Percentiles rank a stretch among this genome's conserved stretches.
phyloP scores from a whole-genome alignment of 495 filamentous ascomycete genomes.

The Entonaema liquescens region DNA sequence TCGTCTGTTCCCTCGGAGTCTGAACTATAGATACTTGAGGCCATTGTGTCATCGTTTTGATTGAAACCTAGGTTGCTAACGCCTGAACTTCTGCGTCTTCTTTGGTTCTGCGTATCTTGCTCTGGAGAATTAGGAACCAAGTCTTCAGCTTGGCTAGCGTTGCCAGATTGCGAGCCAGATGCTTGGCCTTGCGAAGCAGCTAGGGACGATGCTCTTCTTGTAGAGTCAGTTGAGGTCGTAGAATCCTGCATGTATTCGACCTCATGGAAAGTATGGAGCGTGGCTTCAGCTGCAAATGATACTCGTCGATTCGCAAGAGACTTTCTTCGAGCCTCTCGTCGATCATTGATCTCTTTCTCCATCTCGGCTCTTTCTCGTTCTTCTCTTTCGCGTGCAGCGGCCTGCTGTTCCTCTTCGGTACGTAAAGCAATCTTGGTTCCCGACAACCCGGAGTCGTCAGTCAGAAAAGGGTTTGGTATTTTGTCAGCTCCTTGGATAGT shows the following conservation, averaged over 20 bases:
- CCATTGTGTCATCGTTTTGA: conserved; percentile 70
- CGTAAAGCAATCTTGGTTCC: conserved; percentile 62
- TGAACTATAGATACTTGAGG: conserved; percentile 81
- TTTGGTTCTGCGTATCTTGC: conserved; percentile 71
- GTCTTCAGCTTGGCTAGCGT: conserved; percentile 68
- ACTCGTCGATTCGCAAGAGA: conserved; percentile 93
- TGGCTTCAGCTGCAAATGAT: conserved; percentile 97
- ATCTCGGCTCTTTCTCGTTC: conserved; percentile 72
- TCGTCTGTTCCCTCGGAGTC: conserved; percentile 70
- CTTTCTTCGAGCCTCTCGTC: conserved; percentile 86
- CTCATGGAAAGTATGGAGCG: conserved; percentile 96
- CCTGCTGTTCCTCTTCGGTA: conserved; percentile 83
- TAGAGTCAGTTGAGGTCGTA: conserved; percentile 82
- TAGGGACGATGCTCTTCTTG: conserved; percentile 72
- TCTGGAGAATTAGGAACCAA: conserved; percentile 71
- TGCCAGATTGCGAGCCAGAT: conserved; percentile 71
- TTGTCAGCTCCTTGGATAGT: conserved; percentile 52
- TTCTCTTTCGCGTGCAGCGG: conserved; percentile 75
- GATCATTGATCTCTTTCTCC: conserved; percentile 74
- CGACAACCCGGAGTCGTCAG: conserved; percentile 46
- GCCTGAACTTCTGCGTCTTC: conserved; percentile 70
- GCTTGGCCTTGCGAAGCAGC: conserved; percentile 50
- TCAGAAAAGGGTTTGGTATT: conserved; percentile 61
- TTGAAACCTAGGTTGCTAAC: conserved; percentile 66
- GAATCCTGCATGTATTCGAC: conserved; percentile 88